Conservation (phyloP, 2,329 filamentous ascomycete species). For the Emergomyces pasteurianus region DNA sequence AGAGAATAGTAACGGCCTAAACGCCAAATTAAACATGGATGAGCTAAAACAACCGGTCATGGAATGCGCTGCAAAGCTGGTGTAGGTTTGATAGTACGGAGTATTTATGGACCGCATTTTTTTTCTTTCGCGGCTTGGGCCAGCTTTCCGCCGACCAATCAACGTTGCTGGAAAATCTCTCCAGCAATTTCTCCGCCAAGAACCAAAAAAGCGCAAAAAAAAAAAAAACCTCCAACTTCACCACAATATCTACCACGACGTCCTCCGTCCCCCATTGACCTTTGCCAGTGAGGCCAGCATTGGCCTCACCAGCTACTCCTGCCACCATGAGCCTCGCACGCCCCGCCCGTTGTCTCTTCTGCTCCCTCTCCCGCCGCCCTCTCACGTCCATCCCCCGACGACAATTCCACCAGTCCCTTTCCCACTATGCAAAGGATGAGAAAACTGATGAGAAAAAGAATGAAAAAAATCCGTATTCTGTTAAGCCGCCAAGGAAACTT, state of each 20-base stretch:
- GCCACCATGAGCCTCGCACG: slow-evolving; percentile 38
- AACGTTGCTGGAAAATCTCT: background rate
- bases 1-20: background rate
- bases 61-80: background rate
- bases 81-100: background rate
- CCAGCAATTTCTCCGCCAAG: background rate
- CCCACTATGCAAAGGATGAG: slow-evolving; percentile 22
- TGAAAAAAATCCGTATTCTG: slow-evolving; percentile 20
- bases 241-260: background rate
- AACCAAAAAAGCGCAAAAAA: background rate
- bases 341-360: slow-evolving; percentile 39
- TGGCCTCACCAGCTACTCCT: slow-evolving; percentile 17
- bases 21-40: background rate
- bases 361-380: slow-evolving; percentile 33
- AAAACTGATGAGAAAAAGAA: background rate
- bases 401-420: slow-evolving; percentile 37
- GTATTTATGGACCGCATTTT: background rate
- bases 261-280: slow-evolving; percentile 6
- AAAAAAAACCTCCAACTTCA: background rate
- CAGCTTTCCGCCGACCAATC: background rate
- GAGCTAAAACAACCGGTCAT: background rate
- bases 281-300: slow-evolving; percentile 6
- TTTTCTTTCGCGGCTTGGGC: background rate
- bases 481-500: slow-evolving; percentile 9
- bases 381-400: slow-evolving; percentile 34